phyloP scores from a whole-genome alignment of 2,329 filamentous ascomycete genomes.

The Gliomastix tumulicola region DNA sequence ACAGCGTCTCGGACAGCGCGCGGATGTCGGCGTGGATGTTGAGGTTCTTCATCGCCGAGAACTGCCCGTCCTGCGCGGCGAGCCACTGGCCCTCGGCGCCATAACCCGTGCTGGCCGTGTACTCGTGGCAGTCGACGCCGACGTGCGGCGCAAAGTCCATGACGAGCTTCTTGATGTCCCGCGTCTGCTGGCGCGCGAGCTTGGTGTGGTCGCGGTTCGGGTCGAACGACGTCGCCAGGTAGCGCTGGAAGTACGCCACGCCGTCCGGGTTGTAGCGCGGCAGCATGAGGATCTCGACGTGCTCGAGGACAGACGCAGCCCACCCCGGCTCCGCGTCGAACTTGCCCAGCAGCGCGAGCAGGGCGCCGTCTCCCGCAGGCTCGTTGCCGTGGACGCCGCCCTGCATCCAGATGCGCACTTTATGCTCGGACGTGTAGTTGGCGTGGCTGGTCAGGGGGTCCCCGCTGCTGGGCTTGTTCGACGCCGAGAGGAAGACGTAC shows the following conservation, averaged over 20 bases:
- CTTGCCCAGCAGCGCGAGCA: slow-evolving; percentile 20
- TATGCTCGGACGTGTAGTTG: slow-evolving; percentile 9
- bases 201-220: slow-evolving; percentile 23
- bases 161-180: slow-evolving; percentile 17
- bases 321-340: slow-evolving; percentile 18
- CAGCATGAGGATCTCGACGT: slow-evolving; percentile 17
- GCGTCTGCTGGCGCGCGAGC: slow-evolving; percentile 19
- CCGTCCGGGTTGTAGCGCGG: slow-evolving; percentile 23
- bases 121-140: slow-evolving; percentile 23
- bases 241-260: slow-evolving; percentile 22
- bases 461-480: background rate
- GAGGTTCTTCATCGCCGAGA: slow-evolving; percentile 23
- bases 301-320: slow-evolving; percentile 15
- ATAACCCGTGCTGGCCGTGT: slow-evolving; percentile 10
- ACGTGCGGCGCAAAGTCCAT: slow-evolving; percentile 18
- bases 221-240: slow-evolving; percentile 16
- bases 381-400: slow-evolving; percentile 20
- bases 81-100: slow-evolving; percentile 14
- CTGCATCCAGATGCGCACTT: slow-evolving; percentile 18
- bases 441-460: slow-evolving; percentile 2
- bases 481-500: slow-evolving; percentile 9
- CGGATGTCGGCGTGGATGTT: slow-evolving; percentile 21
- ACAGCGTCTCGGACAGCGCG: slow-evolving; percentile 16
- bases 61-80: slow-evolving; percentile 16
- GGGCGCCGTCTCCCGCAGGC: slow-evolving; percentile 19